Base-by-base conservation (phyloP, 2,329 filamentous ascomycete genomes). In the Aspergillus hortae region DNA sequence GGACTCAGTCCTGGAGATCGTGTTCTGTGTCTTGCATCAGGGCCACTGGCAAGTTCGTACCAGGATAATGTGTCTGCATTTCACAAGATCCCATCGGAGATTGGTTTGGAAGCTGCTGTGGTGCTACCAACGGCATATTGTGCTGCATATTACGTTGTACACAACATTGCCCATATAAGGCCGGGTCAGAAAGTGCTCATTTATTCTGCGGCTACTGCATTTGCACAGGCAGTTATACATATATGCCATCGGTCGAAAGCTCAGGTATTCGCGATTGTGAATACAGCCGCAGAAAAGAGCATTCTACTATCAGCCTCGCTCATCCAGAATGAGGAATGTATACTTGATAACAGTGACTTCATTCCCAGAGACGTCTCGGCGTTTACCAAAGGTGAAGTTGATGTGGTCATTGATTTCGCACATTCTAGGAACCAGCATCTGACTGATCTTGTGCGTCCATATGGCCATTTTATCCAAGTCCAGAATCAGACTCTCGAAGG, bases 381-480 rank as follows among this genome's bases (percentile, higher is more conserved):
- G 5, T 54, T 59, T 5, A 46, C 44, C 5, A 11, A 11, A 11
- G 27, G 27, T 10, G 27, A 30, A 10, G 27, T 21, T 21, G 51
- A 61, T 11, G 45, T 59, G 4, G 46, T 62, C 2, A 48, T 67
- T 7, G 55, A 57, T 12, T 54, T 51, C 30, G 7, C 6, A 10
- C 9, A 9, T 11, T 30, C 27, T 11, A 30, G 6, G 10, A 25
- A 15, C 27, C 9, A 42, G 17, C 23, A n/a, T n/a, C 15, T 32
- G 25, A 30, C 14, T 19, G 11, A 25, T 17, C 23, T 19, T 5
- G 17, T 51, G 27, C 2, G 38, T 17, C 17, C 25, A 30, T 50
- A 36, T 14, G 68, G 69, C 1, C 60, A 54, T 19, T 63, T 72
- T 27, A 53, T 73, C 12, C 65, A 70, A 21, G 51, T 72, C 44